Evolutionary conservation across 148 eudicot genomes (phyloP), one percentile per base, ranked within the genome.

Genomic region (Salicornia ramosissima): DNA sequence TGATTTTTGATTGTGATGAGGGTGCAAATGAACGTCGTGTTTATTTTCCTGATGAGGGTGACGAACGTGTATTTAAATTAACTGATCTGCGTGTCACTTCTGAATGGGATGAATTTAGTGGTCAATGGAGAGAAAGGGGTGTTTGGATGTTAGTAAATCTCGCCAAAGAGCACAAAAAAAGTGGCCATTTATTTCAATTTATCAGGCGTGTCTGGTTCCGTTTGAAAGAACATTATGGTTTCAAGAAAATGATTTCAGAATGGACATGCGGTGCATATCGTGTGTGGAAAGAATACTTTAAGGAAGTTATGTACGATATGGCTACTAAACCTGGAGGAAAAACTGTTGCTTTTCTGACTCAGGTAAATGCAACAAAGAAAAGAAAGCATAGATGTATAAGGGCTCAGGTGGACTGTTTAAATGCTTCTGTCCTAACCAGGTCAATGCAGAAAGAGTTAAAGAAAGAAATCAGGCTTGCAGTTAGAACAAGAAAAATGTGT

Each of bases 11-110:
- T 65, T 62, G 47, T 63, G 75, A 82, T 34, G 83, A 82, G 25
- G 79, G 69, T 21, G 74, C 78, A 65, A 31, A 63, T 28, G 80
- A 76, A 72, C 76, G 81, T 10, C 64, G 74, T 62, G 80, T 82
- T 24, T 79, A 65, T 76, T 82, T 79, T 63, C 85, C 85, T 12
- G 85, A 82, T 29, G 85, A 82, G 72, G 85, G 77, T 57, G 85
- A 82, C 71, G 80, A 61, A 29, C 80, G 71, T 36, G 26, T 63
- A 34, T 79, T 67, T 39, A 77, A 68, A 55, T 64, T 79, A 65
- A 76, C 68, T 70, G 78, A 76, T 49, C 33, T 82, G 40, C 82
- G 83, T 26, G 65, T 70, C 47, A 79, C 80, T 65, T 73, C 36
- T 73, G 85, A 76, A 36, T 82, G 85, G 85, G 80, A 82, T 63